Conservation (phyloP, 225 moss, liverwort and hornwort species). For the Sphagnum tenellum region DNA sequence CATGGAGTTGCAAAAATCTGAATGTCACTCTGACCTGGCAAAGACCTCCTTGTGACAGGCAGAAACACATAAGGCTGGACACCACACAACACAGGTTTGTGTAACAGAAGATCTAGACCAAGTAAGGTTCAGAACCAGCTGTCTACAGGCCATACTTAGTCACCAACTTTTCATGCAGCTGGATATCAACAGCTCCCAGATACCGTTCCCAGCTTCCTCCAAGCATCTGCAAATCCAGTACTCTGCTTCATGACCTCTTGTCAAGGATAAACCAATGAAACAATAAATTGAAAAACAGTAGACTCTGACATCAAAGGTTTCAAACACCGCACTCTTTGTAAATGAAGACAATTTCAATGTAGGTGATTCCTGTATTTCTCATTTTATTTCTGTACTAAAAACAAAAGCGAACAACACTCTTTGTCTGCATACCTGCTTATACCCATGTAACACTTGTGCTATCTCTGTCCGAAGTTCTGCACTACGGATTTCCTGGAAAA, state of each 20-base stretch:
- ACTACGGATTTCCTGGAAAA: slow-evolving; percentile 77
- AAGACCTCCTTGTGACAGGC: too few relatives aligned
- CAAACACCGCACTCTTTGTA: not conserved
- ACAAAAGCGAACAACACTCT: not conserved
- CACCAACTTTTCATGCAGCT: slow-evolving; percentile 78
- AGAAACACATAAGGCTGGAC: too few relatives aligned
- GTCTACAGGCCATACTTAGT: slow-evolving; percentile 56
- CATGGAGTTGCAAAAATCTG: too few relatives aligned
- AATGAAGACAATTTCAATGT: not conserved
- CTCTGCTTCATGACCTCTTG: not conserved
- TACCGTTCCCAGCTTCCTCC: slow-evolving; percentile 88
- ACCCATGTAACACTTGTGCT: slow-evolving; percentile 82
- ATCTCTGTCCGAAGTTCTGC: slow-evolving; percentile 79
- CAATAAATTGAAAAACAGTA: not conserved
- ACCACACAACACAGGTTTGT: too few relatives aligned
- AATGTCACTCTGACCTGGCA: too few relatives aligned
- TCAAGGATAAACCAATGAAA: too few relatives aligned
- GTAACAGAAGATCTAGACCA: too few relatives aligned
- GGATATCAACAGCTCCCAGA: slow-evolving; percentile 69
- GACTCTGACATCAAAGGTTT: not conserved
- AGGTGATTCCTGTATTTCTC: not conserved
- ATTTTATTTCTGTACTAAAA: not conserved
- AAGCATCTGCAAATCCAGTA: slow-evolving; percentile 49
- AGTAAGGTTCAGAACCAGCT: too few relatives aligned
- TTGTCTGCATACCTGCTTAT: slow-evolving; percentile 55